Evolutionary conservation across 129 eudicot species (phyloP), one percentile per base, ranked within the genome.

Genomic region (Tagetes patula): DNA sequence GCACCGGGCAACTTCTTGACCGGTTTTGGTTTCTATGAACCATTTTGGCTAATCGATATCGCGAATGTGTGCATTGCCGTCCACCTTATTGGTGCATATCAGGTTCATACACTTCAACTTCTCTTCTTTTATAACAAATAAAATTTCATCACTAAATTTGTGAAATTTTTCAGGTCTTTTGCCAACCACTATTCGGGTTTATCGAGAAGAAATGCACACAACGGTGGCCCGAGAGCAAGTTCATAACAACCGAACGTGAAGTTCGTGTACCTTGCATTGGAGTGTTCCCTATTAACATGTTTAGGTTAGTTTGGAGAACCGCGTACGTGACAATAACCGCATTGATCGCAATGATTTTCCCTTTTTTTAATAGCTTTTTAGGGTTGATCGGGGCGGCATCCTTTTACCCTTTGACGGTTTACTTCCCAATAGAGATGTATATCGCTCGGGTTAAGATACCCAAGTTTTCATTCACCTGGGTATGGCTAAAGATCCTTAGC

Each of bases 1-100:
- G 94, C 98, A 64, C 96, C 98, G 0, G 98, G 96, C 5, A 92
- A 92, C 77, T 92, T 92, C 69, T 88, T 92, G 32, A 92, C 98
- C 2, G 98, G 91, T 3, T 92, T 92, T 8, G 98, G 98, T 11
- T 92, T 92, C 82, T 92, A 72, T 27, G 98, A 92, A 72, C 98
- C 96, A 20, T 92, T 75, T 73, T 92, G 98, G 98, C 84, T 92
- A 30, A 64, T 92, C 34, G 98, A 89, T 68, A 67, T 92, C 3
- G 98, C 98, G 72, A 88, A 89, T 33, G 43, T 89, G 0, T 87
- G 89, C 87, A 88, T 91, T 27, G 97, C 93, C 12, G 8, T 91
- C 73, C 97, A 91, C 79, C 91, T 91, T 32, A 75, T 91, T 8
- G 96, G 97, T 6, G 97, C 97, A 47, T 91, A 91, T 71, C 97